Base-by-base conservation (phyloP, 164 flowering plant species). In the Vitis rupestris region DNA sequence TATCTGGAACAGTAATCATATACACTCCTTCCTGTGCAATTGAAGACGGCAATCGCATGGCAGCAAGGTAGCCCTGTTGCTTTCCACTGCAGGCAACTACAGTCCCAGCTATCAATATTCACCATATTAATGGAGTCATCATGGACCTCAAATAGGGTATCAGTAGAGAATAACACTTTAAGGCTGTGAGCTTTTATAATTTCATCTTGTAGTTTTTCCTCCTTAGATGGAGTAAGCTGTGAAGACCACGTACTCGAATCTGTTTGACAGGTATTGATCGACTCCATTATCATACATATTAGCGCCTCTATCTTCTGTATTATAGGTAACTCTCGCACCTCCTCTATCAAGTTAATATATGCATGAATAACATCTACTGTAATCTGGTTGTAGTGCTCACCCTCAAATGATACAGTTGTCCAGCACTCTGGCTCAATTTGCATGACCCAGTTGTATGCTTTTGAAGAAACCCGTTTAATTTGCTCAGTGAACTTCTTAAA, bases 21-120 rank as follows among this genome's bases (percentile, higher is more conserved):
- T 1, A 69, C 66, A 68, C 58, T 70, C 56, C 83, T 70, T 8
- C 77, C 75, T 50, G 71, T 76, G 62, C 76, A 63, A 44, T 76
- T 78, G 59, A 90, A 82, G 19, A 85, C 92, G 17, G 89, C 89
- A 64, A 90, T 77, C 15, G 87, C 89, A 83, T 90, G 94, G 64
- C 81, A 50, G 65, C 94, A 90, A 14, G 94, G 92, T 50, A 87
- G 53, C 65, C 90, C 94, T 11, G 65, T 78, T 1, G 70, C 67
- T 74, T 82, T 81, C 94, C 94, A 90, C 31, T 44, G 73, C 61
- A 66, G 69, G 74, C 94, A 90, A 55, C 74, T 84, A 74, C 94
- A 90, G 15, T 79, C 81, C 78, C 74, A 51, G 8, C 73, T 76
- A 27, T 73, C 81, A 66, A 85, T 68, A 74, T 88, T 81, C 19